Percentiles rank a stretch among this genome's conserved stretches.
Evolutionary conservation across 2,329 filamentous ascomycete species (phyloP).

Genomic region (Pestalotiopsis sp.): DNA sequence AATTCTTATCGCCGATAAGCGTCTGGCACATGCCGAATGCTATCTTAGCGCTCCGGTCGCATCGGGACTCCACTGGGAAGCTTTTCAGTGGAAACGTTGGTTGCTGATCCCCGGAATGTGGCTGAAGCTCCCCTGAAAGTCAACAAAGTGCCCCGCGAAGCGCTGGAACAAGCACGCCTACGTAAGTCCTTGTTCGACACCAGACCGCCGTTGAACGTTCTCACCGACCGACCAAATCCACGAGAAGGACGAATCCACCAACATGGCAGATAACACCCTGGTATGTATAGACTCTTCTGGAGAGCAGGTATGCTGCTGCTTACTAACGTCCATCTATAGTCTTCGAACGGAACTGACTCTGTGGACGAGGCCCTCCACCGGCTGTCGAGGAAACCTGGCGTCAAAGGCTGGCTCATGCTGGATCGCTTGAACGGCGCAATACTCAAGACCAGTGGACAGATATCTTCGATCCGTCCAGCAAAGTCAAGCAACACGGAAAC

Average conservation of each 20-base stretch:
- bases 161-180: neutral
- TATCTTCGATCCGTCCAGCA: conserved; percentile 58
- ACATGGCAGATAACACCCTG: conserved; percentile 30
- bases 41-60: conserved; percentile 5
- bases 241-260: neutral
- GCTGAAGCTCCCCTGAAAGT: conserved; percentile 25
- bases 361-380: conserved; percentile 69
- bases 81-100: neutral
- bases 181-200: neutral
- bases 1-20: conserved; percentile 12
- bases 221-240: neutral
- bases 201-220: neutral
- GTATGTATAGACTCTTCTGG: conserved; percentile 20
- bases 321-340: conserved; percentile 15
- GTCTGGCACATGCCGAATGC: neutral
- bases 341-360: conserved; percentile 57
- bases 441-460: conserved; percentile 73
- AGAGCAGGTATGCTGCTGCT: neutral
- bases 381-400: conserved; percentile 76
- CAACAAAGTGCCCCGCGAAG: conserved; percentile 5
- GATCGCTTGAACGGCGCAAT: conserved; percentile 74
- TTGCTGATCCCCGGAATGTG: conserved; percentile 16
- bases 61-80: neutral
- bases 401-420: conserved; percentile 77
- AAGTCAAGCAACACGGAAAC: conserved; percentile 33